phyloP scores from a whole-genome alignment of 345 rosid genomes.

The Boechera retrofracta region DNA sequence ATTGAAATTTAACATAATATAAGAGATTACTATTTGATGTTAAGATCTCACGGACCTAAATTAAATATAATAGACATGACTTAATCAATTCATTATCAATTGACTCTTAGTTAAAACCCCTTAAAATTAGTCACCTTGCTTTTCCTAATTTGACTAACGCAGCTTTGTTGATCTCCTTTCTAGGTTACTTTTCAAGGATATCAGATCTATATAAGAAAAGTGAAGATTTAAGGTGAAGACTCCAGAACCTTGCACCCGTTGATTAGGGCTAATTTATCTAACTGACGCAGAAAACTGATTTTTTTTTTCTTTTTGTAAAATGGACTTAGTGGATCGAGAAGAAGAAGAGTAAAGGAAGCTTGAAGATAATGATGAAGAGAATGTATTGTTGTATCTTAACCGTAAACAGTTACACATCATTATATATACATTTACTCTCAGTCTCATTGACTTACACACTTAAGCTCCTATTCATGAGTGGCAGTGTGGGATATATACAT shows the following conservation, averaged over 20 bases:
- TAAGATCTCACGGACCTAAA: too few relatives aligned
- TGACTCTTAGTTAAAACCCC: too few relatives aligned
- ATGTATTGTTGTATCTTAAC: neutral
- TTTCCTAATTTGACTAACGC: conserved; percentile 1
- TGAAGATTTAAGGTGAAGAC: conserved; percentile 5
- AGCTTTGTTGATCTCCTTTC: conserved; percentile 26
- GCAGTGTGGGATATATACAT: neutral
- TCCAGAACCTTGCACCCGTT: conserved; percentile 20
- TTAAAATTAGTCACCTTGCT: neutral
- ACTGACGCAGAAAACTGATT: neutral
- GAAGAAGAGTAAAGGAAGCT: neutral
- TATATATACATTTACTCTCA: neutral
- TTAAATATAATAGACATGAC: too few relatives aligned
- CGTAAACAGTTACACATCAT: neutral
- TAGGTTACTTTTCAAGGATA: neutral
- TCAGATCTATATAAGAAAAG: neutral
- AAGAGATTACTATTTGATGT: too few relatives aligned
- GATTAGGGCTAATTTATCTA: conserved; percentile 31
- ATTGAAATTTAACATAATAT: neutral
- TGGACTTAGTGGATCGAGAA: neutral
- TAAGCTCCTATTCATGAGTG: neutral
- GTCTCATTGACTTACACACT: neutral
- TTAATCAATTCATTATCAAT: too few relatives aligned
- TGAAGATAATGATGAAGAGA: neutral
- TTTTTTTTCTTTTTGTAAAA: too few relatives aligned